A percentile compares a stretch with the other conserved stretches of the same genome.
Conservation (phyloP, 495 filamentous ascomycete species). For the Hyaloscypha bicolor region DNA sequence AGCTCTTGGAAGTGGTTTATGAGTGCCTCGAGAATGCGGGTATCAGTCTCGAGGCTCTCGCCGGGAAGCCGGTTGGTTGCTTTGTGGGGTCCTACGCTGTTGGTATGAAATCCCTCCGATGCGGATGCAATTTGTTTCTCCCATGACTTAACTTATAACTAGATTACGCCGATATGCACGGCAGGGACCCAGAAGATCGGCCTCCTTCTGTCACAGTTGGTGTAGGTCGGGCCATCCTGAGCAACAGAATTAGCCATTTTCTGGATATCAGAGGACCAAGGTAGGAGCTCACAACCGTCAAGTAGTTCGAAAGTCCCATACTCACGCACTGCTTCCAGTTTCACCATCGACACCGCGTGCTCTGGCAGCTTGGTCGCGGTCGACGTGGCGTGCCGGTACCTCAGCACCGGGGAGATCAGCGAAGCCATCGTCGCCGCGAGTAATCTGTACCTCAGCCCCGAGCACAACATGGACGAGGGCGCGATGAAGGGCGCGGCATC, state of each 20-base stretch:
- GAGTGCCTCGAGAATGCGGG: constrained; percentile 26
- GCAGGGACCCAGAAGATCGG: constrained; percentile 38
- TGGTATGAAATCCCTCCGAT: constrained; percentile 19
- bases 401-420: constrained; percentile 36
- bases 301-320: constrained; percentile 49
- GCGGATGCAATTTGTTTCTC: too few species aligned
- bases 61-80: constrained; percentile 31
- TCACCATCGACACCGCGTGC: constrained; percentile 26
- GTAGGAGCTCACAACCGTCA: constrained; percentile 33
- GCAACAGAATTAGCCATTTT: constrained; percentile 61
- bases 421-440: constrained; percentile 44
- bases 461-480: constrained; percentile 21
- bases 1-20: constrained; percentile 54
- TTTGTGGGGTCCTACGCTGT: constrained; percentile 34
- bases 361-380: constrained; percentile 18
- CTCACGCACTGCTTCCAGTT: constrained; percentile 43
- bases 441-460: constrained; percentile 19
- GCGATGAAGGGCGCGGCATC: constrained; percentile 44
- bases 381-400: constrained; percentile 35
- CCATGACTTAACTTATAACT: constrained; percentile 35
- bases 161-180: constrained; percentile 35
- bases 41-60: constrained; percentile 32
- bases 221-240: constrained; percentile 55
- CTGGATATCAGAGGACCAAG: constrained; percentile 59
- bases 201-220: constrained; percentile 35